A percentile compares a stretch with the other conserved stretches of the same genome.
phyloP scores from a whole-genome alignment of 352 stramenopile species.

The Globisporangium paddicum region DNA sequence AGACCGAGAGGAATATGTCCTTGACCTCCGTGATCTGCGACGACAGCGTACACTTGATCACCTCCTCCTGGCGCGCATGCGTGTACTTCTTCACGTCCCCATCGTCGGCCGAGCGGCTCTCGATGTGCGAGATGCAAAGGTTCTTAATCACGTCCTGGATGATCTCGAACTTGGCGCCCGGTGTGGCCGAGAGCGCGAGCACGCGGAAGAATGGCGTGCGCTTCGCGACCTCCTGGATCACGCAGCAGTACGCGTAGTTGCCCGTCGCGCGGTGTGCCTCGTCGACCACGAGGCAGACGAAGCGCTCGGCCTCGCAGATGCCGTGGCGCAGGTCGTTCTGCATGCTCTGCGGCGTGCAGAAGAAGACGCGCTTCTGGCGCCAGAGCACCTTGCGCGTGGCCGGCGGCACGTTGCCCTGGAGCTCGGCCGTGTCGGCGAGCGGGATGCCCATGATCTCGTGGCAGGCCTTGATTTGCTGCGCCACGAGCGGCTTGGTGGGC shows the following conservation, averaged over 20 bases:
- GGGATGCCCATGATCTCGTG: conserved; percentile 94
- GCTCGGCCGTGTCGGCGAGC: conserved; percentile 69
- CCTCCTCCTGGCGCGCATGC: conserved; percentile 76
- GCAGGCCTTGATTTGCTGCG: conserved; percentile 97
- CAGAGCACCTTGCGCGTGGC: conserved; percentile 83
- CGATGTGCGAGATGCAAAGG: conserved; percentile 93
- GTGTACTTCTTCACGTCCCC: conserved; percentile 90
- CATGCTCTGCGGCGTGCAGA: conserved; percentile 98
- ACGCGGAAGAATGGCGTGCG: conserved; percentile 86
- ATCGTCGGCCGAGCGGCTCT: conserved; percentile 94
- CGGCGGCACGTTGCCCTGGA: conserved; percentile 80
- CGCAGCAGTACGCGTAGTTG: conserved; percentile 96
- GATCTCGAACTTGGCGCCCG: conserved; percentile 93
- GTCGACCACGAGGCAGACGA: conserved; percentile 97
- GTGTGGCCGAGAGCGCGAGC: conserved; percentile 95
- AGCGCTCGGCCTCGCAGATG: conserved; percentile 65
- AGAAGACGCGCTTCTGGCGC: conserved; percentile 95
- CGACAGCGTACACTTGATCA: conserved; percentile 68
- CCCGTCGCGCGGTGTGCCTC: conserved; percentile 96
- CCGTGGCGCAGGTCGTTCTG: conserved; percentile 93
- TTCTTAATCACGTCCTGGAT: conserved; percentile 96
- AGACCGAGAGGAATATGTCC: conserved; percentile 52
- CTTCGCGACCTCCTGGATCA: conserved; percentile 73
- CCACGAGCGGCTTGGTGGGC: conserved; percentile 96
- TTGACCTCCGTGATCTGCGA: conserved; percentile 65